Base-by-base conservation (phyloP, 768 basidiomycete species). In the Multifurca ochricompacta region DNA sequence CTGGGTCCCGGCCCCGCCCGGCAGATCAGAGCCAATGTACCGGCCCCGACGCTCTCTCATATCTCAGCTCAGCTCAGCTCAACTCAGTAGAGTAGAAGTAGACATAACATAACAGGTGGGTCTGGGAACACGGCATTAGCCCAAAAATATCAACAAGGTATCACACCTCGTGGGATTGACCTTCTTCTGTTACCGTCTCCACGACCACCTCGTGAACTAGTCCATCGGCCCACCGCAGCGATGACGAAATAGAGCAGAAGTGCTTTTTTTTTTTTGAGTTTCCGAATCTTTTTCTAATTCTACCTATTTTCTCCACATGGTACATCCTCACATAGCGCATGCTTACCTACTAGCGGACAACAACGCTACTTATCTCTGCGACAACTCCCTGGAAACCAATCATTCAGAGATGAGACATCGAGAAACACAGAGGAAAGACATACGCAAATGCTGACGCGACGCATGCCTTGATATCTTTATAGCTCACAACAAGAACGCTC, bases 401-500 rank as follows among this genome's bases (percentile, higher is more conserved):
- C 10, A 1, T 52, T 58, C 7, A 56, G 31, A 31, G 4, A 30
- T 41, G 21, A 21, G 3, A n/a, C 21, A 45, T 8, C 44, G 34
- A 19, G 23, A 21, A 7, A 34, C 14, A 40, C 3, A 4, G 11
- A 13, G 18, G 16, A 35, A 27, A 11, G 34, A 75, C 85, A 47
- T 58, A 93, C 92, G 75, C 75, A 66, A 93, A 95, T 8, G 92
- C 87, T 3, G 81, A 77, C 47, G 92, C 85, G 35, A 95, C 76
- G 66, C 89, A 94, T 3, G 78, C 66, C 70, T 89, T 94, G 71
- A 97, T 78, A 50, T 96, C 93, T 67, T 86, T 87, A 71, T 93
- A 96, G 66, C 82, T 89, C 36, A 96, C 92, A 8, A 95, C 89
- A 14, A 97, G 77, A 67, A 93, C 96, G 64, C 86, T 93, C 72